A percentile compares a stretch with the other conserved stretches of the same genome.
These are phyloP conservation scores for Metschnikowia colocasiae DNA, from an alignment of 805 yeast species.

Conservation along the genomic window DNA sequence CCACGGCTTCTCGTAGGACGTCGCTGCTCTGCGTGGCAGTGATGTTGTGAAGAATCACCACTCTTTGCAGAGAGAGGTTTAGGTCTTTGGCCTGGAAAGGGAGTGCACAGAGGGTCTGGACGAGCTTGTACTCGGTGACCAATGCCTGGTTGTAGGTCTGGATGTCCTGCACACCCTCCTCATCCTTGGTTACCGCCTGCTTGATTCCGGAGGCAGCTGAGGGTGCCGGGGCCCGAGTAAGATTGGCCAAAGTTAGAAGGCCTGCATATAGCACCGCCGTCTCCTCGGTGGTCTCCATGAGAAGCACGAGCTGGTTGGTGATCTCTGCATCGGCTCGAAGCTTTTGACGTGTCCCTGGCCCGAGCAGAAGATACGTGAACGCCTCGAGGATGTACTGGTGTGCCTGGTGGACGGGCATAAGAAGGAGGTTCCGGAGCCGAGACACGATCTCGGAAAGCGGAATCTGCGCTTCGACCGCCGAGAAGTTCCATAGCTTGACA, in stretches of 20 bases:
- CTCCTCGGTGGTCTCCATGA: constrained; percentile 13
- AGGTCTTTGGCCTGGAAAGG: constrained; percentile 1
- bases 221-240: constrained; percentile 24
- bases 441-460: constrained; percentile 12
- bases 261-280: constrained; percentile 37
- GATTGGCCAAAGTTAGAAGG: constrained; percentile 38
- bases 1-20: constrained; percentile 35
- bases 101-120: constrained; percentile 12
- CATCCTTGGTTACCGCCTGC: constrained; percentile 23
- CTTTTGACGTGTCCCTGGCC: constrained; percentile 7
- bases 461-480: constrained; percentile 15
- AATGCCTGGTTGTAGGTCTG: constrained; percentile 31
- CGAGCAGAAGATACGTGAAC: constrained; percentile 16
- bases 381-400: constrained; percentile 11
- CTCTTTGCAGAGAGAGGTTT: constrained; percentile 4
- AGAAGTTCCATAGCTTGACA: constrained; percentile 20
- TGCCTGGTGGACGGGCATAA: not conserved
- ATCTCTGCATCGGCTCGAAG: constrained; percentile 14
- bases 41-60: constrained; percentile 35
- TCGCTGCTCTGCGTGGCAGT: constrained; percentile 24
- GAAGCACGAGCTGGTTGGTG: constrained; percentile 10
- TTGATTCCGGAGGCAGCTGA: constrained; percentile 28
- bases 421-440: constrained; percentile 5
- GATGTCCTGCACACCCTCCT: constrained; percentile 25
- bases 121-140: constrained; percentile 22